Conservation (phyloP, 1,139 yeast genomes). For the Protomyces lactucae-debilis region DNA sequence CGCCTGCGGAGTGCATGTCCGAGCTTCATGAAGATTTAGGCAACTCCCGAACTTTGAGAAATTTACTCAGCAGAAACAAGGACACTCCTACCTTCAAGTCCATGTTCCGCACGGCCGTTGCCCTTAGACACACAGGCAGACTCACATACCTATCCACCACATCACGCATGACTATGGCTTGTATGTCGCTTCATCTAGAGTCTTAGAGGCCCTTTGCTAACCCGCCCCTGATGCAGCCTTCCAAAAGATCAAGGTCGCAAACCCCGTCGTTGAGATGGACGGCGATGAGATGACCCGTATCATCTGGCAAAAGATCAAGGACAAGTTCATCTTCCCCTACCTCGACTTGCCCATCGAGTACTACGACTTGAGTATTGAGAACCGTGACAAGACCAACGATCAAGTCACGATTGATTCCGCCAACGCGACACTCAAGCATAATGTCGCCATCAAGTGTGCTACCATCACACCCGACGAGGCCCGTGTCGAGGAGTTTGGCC, state of each 20-base stretch:
- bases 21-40: too few relatives aligned
- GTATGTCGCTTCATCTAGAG: not conserved
- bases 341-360: slow-evolving; percentile 83
- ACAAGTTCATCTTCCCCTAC: slow-evolving; percentile 69
- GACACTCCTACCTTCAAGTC: too few relatives aligned
- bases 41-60: too few relatives aligned
- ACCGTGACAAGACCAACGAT: slow-evolving; percentile 83
- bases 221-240: slow-evolving; percentile 27
- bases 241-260: slow-evolving; percentile 68
- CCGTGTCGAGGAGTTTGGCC: slow-evolving; percentile 79
- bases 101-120: not conserved
- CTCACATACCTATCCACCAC: not conserved
- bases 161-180: not conserved
- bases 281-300: slow-evolving; percentile 96
- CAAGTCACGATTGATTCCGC: slow-evolving; percentile 87
- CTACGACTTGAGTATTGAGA: slow-evolving; percentile 80
- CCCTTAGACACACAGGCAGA: not conserved
- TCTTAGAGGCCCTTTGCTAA: not conserved
- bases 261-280: slow-evolving; percentile 90
- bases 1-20: too few relatives aligned
- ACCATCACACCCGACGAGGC: slow-evolving; percentile 98
- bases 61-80: too few relatives aligned
- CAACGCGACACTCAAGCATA: slow-evolving; percentile 76
- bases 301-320: slow-evolving; percentile 82
- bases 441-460: slow-evolving; percentile 94